phyloP scores from a whole-genome alignment of 768 basidiomycete genomes.

The Lepiota venenata region DNA sequence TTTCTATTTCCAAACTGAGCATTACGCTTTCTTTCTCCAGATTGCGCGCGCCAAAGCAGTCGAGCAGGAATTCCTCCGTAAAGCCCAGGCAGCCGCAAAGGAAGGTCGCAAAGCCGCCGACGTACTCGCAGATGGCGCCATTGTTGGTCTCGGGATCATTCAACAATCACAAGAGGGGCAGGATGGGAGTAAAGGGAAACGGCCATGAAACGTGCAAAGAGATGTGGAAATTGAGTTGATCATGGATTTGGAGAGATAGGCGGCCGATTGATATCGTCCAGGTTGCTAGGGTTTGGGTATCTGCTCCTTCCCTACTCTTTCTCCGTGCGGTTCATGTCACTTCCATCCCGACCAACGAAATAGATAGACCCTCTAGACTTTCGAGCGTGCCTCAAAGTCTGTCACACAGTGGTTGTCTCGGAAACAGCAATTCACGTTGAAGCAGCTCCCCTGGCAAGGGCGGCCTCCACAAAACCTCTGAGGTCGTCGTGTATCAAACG shows the following conservation, averaged over 20 bases:
- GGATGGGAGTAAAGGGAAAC: background rate
- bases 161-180: constrained; percentile 39
- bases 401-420: too few relatives aligned
- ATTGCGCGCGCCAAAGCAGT: constrained; percentile 55
- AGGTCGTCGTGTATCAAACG: background rate
- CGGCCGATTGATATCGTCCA: background rate
- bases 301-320: background rate
- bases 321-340: background rate
- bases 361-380: too few relatives aligned
- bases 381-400: too few relatives aligned
- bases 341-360: too few relatives aligned
- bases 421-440: too few relatives aligned
- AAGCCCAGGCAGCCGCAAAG: constrained; percentile 59
- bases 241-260: background rate
- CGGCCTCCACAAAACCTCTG: too few relatives aligned
- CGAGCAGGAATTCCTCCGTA: constrained; percentile 67
- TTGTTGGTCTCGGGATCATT: constrained; percentile 75
- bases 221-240: background rate
- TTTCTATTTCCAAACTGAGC: background rate
- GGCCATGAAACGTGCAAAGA: background rate
- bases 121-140: constrained; percentile 67
- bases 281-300: background rate
- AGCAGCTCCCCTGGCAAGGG: too few relatives aligned
- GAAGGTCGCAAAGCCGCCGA: constrained; percentile 73
- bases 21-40: constrained; percentile 25